Conservation (phyloP, 2,329 filamentous ascomycete genomes). For the Fusarium sp. region DNA sequence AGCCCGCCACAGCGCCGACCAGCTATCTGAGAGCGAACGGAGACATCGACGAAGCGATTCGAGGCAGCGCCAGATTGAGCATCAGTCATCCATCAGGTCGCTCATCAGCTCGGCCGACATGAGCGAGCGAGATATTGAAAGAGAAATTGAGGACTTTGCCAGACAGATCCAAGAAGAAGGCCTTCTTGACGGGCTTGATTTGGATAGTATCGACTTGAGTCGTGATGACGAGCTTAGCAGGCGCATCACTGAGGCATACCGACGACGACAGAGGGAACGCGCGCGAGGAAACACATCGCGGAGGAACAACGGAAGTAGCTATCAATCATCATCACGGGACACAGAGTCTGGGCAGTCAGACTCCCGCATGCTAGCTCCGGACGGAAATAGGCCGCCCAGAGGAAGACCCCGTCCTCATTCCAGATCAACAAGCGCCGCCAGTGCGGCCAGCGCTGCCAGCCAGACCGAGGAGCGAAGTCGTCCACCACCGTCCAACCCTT, state of each 20-base stretch:
- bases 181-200: conserved; percentile 85
- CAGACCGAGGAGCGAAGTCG: conserved; percentile 62
- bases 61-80: conserved; percentile 76
- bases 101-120: conserved; percentile 84
- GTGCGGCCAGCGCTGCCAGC: conserved; percentile 55
- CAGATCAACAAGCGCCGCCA: conserved; percentile 57
- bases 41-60: conserved; percentile 58
- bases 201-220: conserved; percentile 85
- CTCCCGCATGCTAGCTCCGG: conserved; percentile 44
- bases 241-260: conserved; percentile 89
- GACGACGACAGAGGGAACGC: conserved; percentile 77
- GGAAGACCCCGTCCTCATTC: conserved; percentile 57
- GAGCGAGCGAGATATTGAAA: conserved; percentile 82
- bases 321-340: conserved; percentile 51
- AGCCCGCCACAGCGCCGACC: conserved; percentile 47
- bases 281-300: conserved; percentile 61
- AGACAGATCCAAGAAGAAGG: conserved; percentile 91
- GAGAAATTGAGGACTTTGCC: conserved; percentile 90
- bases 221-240: conserved; percentile 93
- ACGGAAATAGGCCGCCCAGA: conserved; percentile 40
- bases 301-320: conserved; percentile 54
- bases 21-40: conserved; percentile 52
- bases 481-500: conserved; percentile 54
- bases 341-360: conserved; percentile 40
- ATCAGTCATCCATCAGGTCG: conserved; percentile 89